Base-by-base conservation (phyloP, 78 protist genomes). In the Blattamonas nauphoetae region DNA sequence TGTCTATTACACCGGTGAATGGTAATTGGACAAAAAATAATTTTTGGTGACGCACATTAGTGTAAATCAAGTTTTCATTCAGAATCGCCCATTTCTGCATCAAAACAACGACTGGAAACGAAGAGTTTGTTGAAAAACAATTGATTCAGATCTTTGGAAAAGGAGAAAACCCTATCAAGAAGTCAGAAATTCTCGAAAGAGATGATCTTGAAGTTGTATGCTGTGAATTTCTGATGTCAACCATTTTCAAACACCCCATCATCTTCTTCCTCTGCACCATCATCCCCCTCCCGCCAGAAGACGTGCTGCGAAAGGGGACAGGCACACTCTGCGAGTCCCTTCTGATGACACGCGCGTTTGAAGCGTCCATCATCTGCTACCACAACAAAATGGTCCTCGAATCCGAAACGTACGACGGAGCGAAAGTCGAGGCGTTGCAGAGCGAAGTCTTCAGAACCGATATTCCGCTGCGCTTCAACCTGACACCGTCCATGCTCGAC, bases 291-390 rank as follows among this genome's bases (percentile, higher is more conserved):
- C 90, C 55, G 98, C 99, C 0, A 98, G 96, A 45, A 99, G 96
- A 43, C 83, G 96, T 1, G 87, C 97, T 85, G 89, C 98, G 34
- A 96, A 96, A 86, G n/a, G 99, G 99, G 41, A 94, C 98, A 0
- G 99, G 99, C 41, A 94, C 98, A 3, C 94, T 98, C 21, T 98
- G 99, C 85, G 99, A 98, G 90, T 46, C 94, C 0, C 89, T 98
- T 45, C 92, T 97, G 36, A 94, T 96, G 97, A 96, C 88, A 11
- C 84, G 93, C 71, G 97, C 98, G 2, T 92, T 32, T 80, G 2
- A 88, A 1, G 94, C 81, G 34, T 84, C 91, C 55, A 91, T 98
- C 3, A 81, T 97, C 45, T 94, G 89, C 44, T 71, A 89, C 81
- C 77, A 88, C 94, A 84, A 96, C 21, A 98, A 97, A 6, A 97